phyloP scores from a whole-genome alignment of 495 filamentous ascomycete genomes.

The Terfezia claveryi region DNA sequence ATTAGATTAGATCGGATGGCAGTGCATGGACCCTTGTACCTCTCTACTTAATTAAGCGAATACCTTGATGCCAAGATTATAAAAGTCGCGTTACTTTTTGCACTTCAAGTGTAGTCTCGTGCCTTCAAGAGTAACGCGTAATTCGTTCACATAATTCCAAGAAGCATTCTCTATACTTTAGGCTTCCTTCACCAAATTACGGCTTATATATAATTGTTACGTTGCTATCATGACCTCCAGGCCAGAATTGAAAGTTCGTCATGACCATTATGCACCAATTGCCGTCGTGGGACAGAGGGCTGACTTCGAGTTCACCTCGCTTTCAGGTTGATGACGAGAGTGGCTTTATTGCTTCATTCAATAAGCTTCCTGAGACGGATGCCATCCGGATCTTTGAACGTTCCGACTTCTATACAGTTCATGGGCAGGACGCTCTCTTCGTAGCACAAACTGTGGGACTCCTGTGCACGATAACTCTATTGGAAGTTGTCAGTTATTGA shows the following conservation, averaged over 20 bases:
- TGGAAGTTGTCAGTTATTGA: not conserved
- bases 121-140: too few relatives aligned
- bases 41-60: too few relatives aligned
- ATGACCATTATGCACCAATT: not conserved
- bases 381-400: conserved; percentile 80
- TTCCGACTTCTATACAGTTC: conserved; percentile 85
- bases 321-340: conserved; percentile 78
- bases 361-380: conserved; percentile 50
- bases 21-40: too few relatives aligned
- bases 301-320: not conserved
- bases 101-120: too few relatives aligned
- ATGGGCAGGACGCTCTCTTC: conserved; percentile 79
- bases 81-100: too few relatives aligned
- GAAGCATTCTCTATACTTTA: too few relatives aligned
- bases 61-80: too few relatives aligned
- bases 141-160: too few relatives aligned
- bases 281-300: too few relatives aligned
- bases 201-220: too few relatives aligned
- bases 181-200: too few relatives aligned
- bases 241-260: not conserved
- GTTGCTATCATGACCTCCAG: not conserved
- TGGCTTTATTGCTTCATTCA: conserved; percentile 89
- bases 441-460: conserved; percentile 56
- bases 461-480: not conserved
- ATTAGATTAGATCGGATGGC: not conserved